phyloP scores from a whole-genome alignment of 2,329 filamentous ascomycete species.

The Ilyonectria robusta region DNA sequence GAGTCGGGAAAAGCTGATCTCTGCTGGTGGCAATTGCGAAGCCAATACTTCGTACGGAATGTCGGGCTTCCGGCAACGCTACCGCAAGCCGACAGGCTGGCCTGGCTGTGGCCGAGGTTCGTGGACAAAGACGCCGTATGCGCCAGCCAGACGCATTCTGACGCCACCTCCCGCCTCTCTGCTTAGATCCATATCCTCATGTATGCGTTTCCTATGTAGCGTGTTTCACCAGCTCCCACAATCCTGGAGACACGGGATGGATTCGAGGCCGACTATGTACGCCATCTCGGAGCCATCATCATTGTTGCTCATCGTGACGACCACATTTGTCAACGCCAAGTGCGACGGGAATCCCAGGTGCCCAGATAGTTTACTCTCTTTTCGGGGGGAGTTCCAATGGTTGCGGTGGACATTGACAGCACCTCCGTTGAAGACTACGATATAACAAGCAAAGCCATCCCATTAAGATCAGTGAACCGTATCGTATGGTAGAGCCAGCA shows the following conservation, averaged over 20 bases:
- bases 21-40: slow-evolving; percentile 15
- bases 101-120: slow-evolving; percentile 7
- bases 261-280: too few species aligned
- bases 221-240: background rate
- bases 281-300: too few species aligned
- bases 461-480: too few species aligned
- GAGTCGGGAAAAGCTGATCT: background rate
- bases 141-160: slow-evolving; percentile 33
- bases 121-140: slow-evolving; percentile 32
- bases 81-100: slow-evolving; percentile 4
- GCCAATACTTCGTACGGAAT: background rate
- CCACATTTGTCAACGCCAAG: too few species aligned
- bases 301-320: too few species aligned
- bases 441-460: too few species aligned
- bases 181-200: slow-evolving; percentile 32
- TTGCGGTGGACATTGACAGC: too few species aligned
- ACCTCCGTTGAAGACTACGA: too few species aligned
- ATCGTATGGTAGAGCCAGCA: too few species aligned
- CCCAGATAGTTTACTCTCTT: too few species aligned
- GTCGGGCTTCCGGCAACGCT: background rate
- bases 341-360: too few species aligned
- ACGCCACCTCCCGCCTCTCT: slow-evolving; percentile 31
- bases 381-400: too few species aligned
- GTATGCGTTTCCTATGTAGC: background rate
- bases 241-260: background rate